Evolutionary conservation across 768 basidiomycete genomes (phyloP).

Genomic region (Scleroderma citrinum): DNA sequence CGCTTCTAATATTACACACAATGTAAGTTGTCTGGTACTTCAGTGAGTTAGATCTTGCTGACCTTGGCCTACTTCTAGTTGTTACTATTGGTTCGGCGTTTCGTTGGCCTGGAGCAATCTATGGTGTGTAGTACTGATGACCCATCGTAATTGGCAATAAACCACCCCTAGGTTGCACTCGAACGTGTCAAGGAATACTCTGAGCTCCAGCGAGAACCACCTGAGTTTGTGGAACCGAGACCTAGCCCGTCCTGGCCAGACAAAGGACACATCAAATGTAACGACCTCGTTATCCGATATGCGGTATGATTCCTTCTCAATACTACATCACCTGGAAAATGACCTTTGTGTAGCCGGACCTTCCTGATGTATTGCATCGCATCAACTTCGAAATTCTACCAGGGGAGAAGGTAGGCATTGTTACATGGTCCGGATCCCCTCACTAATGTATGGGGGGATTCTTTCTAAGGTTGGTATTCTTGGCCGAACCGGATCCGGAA

Average conservation of each 20-base stretch:
- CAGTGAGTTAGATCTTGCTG: slow-evolving; percentile 6
- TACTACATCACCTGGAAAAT: slow-evolving; percentile 6
- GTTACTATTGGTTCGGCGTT: slow-evolving; percentile 69
- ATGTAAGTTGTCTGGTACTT: slow-evolving; percentile 33
- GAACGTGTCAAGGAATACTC: slow-evolving; percentile 93
- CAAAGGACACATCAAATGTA: slow-evolving; percentile 59
- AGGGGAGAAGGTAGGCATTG: slow-evolving; percentile 59
- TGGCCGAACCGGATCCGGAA: slow-evolving; percentile 67
- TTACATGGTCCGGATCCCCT: neutral
- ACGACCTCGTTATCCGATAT: slow-evolving; percentile 72
- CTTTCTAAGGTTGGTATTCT: slow-evolving; percentile 55
- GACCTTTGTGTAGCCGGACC: slow-evolving; percentile 53
- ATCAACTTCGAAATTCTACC: slow-evolving; percentile 69
- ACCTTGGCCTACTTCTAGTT: slow-evolving; percentile 32
- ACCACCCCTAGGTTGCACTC: slow-evolving; percentile 54
- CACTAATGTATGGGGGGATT: slow-evolving; percentile 4
- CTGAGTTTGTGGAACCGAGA: slow-evolving; percentile 84
- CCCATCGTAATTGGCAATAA: neutral
- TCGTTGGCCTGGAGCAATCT: slow-evolving; percentile 85
- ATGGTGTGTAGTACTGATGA: slow-evolving; percentile 51
- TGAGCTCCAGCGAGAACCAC: slow-evolving; percentile 66
- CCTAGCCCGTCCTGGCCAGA: slow-evolving; percentile 78
- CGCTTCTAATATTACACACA: slow-evolving; percentile 66
- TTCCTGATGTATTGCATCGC: slow-evolving; percentile 79
- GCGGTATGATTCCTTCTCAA: slow-evolving; percentile 50